A percentile compares a stretch with the other conserved stretches of the same genome.
Evolutionary conservation across 805 yeast genomes (phyloP).

Genomic region (Nakazawaea ambrosiae): DNA sequence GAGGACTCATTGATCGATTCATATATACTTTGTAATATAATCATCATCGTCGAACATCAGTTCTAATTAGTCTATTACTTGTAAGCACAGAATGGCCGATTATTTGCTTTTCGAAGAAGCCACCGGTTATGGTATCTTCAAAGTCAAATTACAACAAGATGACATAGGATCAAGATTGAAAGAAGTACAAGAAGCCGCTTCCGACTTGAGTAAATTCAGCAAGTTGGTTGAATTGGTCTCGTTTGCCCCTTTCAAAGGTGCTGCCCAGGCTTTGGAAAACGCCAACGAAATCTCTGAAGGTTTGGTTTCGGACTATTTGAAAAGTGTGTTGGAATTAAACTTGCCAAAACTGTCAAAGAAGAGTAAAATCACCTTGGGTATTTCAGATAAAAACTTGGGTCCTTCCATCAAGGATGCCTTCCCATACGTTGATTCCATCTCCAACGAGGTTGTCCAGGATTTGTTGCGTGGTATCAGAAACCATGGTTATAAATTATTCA

Average conservation of each 20-base stretch:
- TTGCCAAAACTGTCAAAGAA: slow-evolving; percentile 71
- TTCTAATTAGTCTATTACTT: too few species aligned
- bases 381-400: slow-evolving; percentile 92
- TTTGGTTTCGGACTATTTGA: slow-evolving; percentile 85
- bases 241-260: slow-evolving; percentile 98
- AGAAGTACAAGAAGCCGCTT: slow-evolving; percentile 89
- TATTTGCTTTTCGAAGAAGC: slow-evolving; percentile 96
- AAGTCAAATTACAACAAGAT: slow-evolving; percentile 90
- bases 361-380: slow-evolving; percentile 71
- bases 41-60: too few species aligned
- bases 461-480: slow-evolving; percentile 90
- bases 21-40: too few species aligned
- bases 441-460: slow-evolving; percentile 92
- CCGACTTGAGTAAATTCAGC: slow-evolving; percentile 80
- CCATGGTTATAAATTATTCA: slow-evolving; percentile 81
- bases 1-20: too few species aligned
- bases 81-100: slow-evolving; percentile 58
- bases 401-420: slow-evolving; percentile 91
- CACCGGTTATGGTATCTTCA: slow-evolving; percentile 95
- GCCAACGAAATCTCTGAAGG: slow-evolving; percentile 98
- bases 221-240: slow-evolving; percentile 90
- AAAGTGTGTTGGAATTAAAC: slow-evolving; percentile 83
- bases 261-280: slow-evolving; percentile 97
- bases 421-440: slow-evolving; percentile 83
- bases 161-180: slow-evolving; percentile 84